phyloP scores from a whole-genome alignment of 2,329 filamentous ascomycete species.

The Colletotrichum agaves region DNA sequence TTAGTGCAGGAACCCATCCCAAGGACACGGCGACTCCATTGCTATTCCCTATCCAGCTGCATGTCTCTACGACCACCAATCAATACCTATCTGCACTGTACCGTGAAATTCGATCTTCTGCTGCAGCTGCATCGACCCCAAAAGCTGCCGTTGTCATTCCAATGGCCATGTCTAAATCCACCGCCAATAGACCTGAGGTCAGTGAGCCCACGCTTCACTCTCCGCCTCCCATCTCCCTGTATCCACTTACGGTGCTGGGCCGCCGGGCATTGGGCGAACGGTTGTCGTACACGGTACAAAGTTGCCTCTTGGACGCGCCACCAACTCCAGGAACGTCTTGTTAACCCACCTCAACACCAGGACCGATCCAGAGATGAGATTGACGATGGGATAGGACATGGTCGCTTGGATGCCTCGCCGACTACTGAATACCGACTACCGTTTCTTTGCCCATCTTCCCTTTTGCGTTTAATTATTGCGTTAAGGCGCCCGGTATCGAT shows the following conservation, averaged over 20 bases:
- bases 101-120: neutral
- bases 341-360: neutral
- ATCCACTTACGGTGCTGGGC: conserved; percentile 17
- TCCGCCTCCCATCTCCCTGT: conserved; percentile 11
- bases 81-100: neutral
- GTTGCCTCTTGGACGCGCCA: neutral
- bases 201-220: conserved; percentile 18
- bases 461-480: neutral
- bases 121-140: neutral
- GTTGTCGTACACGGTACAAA: neutral
- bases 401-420: neutral
- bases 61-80: neutral
- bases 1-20: conserved; percentile 4
- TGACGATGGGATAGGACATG: conserved; percentile 10
- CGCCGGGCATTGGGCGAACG: neutral
- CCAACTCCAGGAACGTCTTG: neutral
- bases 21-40: conserved; percentile 16
- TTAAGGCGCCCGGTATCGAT: neutral
- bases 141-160: neutral
- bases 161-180: neutral
- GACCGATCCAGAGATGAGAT: conserved; percentile 16
- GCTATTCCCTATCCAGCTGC: conserved; percentile 11
- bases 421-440: neutral
- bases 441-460: conserved; percentile 6
- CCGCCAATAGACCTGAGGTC: neutral